Base-by-base conservation (phyloP, 225 moss, liverwort and hornwort species). In the Anthoceros angustus region DNA sequence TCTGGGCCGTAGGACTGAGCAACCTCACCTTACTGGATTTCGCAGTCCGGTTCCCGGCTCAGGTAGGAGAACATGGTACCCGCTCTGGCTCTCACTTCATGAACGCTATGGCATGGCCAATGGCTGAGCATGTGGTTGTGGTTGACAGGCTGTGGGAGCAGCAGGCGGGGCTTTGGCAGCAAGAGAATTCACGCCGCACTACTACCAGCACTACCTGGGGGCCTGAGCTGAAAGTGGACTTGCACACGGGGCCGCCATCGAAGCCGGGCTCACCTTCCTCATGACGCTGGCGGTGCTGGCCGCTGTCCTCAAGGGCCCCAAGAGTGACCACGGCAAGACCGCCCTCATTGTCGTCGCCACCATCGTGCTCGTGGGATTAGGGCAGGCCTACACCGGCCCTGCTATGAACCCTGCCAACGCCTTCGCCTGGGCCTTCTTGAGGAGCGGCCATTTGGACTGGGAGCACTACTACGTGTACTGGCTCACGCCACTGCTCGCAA, bases 361-460 rank as follows among this genome's bases (percentile, higher is more conserved):
- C 0, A 63, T 79, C 61, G 63, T 77, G 68, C 85, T 90, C 2
- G 79, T 86, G 18, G 69, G 78, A 24, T 66, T 86, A 0, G 90
- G 94, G 0, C 74, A 74, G 16, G 73, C 86, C 5, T 88, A 86
- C 75, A 90, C 94, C 10, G 87, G 90, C 16, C 90, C 94, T 26
- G 86, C 88, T 2, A 88, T 90, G 88, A 95, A 95, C 69, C 94
- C 94, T 23, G 80, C 81, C 25, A 86, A 77, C n/a, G 78, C 86
- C 2, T 93, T 90, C 39, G 90, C 82, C 42, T 93, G 93, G 93
- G 93, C 90, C 43, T 83, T 82, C 63, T 69, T 83, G 18, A 78
- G 83, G 38, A 73, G 84, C 24, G 77, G 71, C 18, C 82, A 83
- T 43, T 61, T 72, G 39, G 70, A 75, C 2, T 12, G 42, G 65